Evolutionary conservation across 495 filamentous ascomycete species (phyloP).

Genomic region (Pseudevernia furfuracea): DNA sequence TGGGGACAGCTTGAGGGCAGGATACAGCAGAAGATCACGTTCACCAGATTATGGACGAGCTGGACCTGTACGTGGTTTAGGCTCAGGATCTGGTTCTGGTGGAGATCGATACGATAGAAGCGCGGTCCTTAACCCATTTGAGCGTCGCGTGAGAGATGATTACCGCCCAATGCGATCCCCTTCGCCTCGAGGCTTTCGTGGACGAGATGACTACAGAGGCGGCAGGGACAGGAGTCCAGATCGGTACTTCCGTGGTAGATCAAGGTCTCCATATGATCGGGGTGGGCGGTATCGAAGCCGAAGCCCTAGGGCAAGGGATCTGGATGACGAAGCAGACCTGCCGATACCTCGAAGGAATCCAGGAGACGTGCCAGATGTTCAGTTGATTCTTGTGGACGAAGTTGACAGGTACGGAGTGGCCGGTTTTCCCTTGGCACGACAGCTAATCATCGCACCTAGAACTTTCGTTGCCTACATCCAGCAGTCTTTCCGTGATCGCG

Average conservation of each 20-base stretch:
- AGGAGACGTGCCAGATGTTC: constrained; percentile 80
- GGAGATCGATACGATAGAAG: constrained; percentile 41
- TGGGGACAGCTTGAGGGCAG: constrained; percentile 34
- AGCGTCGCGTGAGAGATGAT: constrained; percentile 52
- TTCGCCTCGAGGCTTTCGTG: constrained; percentile 50
- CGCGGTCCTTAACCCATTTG: constrained; percentile 40
- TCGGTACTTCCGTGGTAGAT: constrained; percentile 57
- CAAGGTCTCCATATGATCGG: constrained; percentile 55
- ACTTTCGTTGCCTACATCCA: constrained; percentile 80
- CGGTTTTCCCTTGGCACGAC: background rate
- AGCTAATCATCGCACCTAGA: constrained; percentile 32
- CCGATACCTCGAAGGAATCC: constrained; percentile 67
- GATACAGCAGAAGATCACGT: constrained; percentile 50
- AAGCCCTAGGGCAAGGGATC: constrained; percentile 50
- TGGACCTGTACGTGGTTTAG: constrained; percentile 35
- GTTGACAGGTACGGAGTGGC: constrained; percentile 57
- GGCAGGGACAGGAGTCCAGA: constrained; percentile 48
- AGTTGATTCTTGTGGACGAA: constrained; percentile 74
- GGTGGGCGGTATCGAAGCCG: constrained; percentile 59
- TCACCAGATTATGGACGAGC: constrained; percentile 62
- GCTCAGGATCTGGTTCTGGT: constrained; percentile 26
- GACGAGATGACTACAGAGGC: constrained; percentile 62
- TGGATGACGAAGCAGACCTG: constrained; percentile 53
- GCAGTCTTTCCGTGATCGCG: constrained; percentile 59
- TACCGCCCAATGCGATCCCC: constrained; percentile 58